Base-by-base conservation (phyloP, 306 rosid species). In the Delonix regia region DNA sequence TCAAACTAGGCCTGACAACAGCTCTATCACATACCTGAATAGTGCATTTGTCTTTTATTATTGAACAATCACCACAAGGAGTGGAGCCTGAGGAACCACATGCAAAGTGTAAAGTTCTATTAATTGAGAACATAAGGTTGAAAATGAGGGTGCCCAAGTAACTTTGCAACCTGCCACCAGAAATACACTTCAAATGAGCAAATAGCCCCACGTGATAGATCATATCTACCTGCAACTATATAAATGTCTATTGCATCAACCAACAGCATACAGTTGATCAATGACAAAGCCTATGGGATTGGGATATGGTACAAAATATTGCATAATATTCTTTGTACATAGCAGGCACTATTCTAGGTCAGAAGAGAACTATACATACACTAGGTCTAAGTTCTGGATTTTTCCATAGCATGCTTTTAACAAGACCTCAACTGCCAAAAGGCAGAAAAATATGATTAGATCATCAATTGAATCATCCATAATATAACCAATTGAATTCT, bases 351-450 rank as follows among this genome's bases (percentile, higher is more conserved):
- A 72, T 75, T 74, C 55, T 71, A 73, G 55, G 57, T 38, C 56
- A 79, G 72, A 73, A 79, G 78, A 82, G 74, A 80, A 69, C 71
- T 76, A 71, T 76, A 88, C 98, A 30, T 92, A 94, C 98, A 83
- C 94, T 92, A 60, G 98, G 97, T 71, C 98, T 90, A 78, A 90
- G 90, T 87, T 94, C 97, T 19, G 98, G 97, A 83, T 92, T 94
- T 87, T 89, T 94, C 81, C 98, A 97, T 86, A 94, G 91, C 98
- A 94, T 90, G 85, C 97, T 92, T 82, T 94, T 94, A 67, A 94
- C 90, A 36, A 94, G 97, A 76, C 94, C 82, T 73, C 97, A 97
- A 83, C 98, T 94, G 93, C 77, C 79, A 90, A 82, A 65, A 80
- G 79, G 51, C 42, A 75, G 53, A 83, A 59, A 71, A 73, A 74